These are phyloP conservation scores for Brasenia schreberi DNA, from an alignment of 164 flowering plant genomes.

Conservation along the genomic window DNA sequence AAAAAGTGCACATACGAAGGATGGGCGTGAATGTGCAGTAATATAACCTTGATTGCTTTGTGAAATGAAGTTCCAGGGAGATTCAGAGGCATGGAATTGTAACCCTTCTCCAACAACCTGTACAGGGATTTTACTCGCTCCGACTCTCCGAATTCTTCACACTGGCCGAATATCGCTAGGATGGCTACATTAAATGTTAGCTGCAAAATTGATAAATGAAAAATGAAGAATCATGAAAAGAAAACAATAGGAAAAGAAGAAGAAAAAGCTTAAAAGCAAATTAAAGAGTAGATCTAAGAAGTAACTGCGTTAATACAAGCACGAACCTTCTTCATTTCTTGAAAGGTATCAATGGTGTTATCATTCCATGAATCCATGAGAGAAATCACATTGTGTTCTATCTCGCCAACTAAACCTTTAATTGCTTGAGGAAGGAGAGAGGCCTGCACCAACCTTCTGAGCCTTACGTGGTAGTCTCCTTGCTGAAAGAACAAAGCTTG, in stretches of 20 bases:
- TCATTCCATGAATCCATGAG: conserved; percentile 39
- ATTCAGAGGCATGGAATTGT: conserved; percentile 81
- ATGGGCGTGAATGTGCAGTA: too few relatives aligned
- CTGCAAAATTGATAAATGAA: neutral
- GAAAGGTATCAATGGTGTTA: conserved; percentile 34
- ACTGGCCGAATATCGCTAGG: conserved; percentile 45
- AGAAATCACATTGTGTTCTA: conserved; percentile 37
- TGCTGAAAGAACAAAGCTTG: conserved; percentile 81
- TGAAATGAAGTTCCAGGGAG: conserved; percentile 62
- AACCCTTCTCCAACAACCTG: conserved; percentile 55
- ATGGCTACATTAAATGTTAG: conserved; percentile 57
- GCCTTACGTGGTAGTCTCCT: conserved; percentile 57
- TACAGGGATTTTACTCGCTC: conserved; percentile 46
- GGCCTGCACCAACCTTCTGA: conserved; percentile 61
- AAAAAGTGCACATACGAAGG: too few relatives aligned
- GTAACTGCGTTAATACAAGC: neutral
- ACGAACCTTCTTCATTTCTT: conserved; percentile 66
- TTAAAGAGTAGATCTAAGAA: neutral
- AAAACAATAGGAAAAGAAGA: too few relatives aligned
- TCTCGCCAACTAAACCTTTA: conserved; percentile 29
- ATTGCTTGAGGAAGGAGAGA: conserved; percentile 56
- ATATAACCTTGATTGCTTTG: conserved; percentile 59
- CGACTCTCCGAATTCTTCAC: conserved; percentile 26
- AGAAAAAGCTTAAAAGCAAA: too few relatives aligned
- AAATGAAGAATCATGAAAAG: too few relatives aligned